Evolutionary conservation across 202 grass and related monocot species (phyloP).

Genomic region (Schoenoplectus tabernaemontani): DNA sequence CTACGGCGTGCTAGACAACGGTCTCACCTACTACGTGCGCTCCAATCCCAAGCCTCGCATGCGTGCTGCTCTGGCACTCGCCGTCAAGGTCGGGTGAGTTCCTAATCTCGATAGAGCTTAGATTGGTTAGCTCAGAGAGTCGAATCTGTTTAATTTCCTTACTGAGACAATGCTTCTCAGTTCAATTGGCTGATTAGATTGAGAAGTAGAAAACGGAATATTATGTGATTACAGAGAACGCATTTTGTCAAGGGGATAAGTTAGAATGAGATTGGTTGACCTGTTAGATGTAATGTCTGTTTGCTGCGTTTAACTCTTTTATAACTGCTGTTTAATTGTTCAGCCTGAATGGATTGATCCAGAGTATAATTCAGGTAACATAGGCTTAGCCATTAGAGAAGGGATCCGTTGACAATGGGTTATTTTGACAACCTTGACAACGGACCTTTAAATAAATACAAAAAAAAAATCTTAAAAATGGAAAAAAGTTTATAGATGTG

Average conservation of each 20-base stretch:
- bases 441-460: no score
- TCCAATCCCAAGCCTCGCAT: slow-evolving; percentile 84
- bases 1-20: slow-evolving; percentile 78
- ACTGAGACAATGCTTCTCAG: not conserved
- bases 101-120: not conserved
- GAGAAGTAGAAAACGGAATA: not conserved
- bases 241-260: not conserved
- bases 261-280: slow-evolving; percentile 1
- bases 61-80: slow-evolving; percentile 90
- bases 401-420: no score
- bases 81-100: slow-evolving; percentile 99
- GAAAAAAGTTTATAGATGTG: no score
- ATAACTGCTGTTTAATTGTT: not conserved
- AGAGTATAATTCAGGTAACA: not conserved
- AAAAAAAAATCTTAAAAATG: no score
- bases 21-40: slow-evolving; percentile 90
- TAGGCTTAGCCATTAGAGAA: no score
- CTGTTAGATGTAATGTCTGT: not conserved
- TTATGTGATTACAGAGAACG: not conserved
- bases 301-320: not conserved
- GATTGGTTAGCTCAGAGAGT: not conserved
- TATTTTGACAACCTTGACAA: no score
- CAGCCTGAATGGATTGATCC: not conserved
- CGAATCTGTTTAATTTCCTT: not conserved
- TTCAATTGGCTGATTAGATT: not conserved